A percentile compares a stretch with the other conserved stretches of the same genome.
Evolutionary conservation across 2,329 filamentous ascomycete species (phyloP).

Genomic region (Fusarium falciforme): DNA sequence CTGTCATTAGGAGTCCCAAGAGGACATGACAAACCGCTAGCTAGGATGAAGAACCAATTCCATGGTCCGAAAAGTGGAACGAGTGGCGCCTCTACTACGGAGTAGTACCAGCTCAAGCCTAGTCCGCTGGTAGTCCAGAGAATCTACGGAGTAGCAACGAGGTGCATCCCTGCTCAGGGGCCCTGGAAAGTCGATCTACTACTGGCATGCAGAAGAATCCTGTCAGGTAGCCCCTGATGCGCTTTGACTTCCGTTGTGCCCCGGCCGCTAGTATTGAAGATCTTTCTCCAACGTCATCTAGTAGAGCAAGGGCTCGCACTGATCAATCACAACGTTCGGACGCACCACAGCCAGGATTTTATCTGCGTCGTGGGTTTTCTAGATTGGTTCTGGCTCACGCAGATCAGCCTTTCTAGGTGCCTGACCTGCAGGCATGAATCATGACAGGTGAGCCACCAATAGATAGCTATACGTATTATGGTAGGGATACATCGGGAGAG

Average conservation of each 20-base stretch:
- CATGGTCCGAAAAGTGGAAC: conserved; percentile 2
- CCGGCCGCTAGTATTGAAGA: neutral
- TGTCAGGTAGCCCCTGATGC: neutral
- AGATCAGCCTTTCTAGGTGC: neutral
- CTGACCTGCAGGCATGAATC: neutral
- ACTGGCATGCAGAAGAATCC: neutral
- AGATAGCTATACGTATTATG: neutral
- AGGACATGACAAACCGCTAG: neutral
- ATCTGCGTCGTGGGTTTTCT: neutral
- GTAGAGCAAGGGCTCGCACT: neutral
- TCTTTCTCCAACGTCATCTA: neutral
- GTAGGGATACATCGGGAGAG: neutral
- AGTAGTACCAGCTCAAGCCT: neutral
- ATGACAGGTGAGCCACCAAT: neutral
- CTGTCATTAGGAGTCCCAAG: neutral
- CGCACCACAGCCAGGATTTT: neutral
- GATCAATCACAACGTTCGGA: neutral
- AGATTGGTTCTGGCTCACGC: neutral
- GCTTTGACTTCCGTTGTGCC: conserved; percentile 2
- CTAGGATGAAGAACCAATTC: neutral
- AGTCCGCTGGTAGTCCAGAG: neutral
- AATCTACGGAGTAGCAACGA: neutral
- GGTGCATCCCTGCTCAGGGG: neutral
- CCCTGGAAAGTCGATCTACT: neutral
- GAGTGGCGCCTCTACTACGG: neutral